Evolutionary conservation across 1,284 basidiomycete species (phyloP), one percentile per base, ranked within the genome.

Genomic region (Ceratobasidium theobromae): DNA sequence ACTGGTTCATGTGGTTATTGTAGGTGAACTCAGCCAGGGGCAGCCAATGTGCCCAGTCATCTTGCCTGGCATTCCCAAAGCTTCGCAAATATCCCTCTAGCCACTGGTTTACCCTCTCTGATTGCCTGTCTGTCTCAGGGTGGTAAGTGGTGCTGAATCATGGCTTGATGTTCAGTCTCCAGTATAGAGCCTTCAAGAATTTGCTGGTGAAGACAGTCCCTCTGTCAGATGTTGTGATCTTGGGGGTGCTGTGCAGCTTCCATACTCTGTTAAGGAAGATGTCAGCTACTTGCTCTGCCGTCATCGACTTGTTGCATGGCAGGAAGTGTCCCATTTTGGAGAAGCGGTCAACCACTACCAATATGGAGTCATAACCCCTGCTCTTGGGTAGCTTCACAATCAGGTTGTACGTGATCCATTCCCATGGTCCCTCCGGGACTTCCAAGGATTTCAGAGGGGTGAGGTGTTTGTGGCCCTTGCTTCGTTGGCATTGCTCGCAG

Each of bases 81-180:
- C 9, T 8, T 38, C 35, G 8, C 9, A 38, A 16, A 16, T 38
- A 38, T 8, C 8, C 8, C 35, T 38, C 35, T 11, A 43, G 43
- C 30, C 25, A 55, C 23, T 76, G 74, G 62, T 78, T 77, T 38
- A 38, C 35, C 16, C 35, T 38, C 16, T 38, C 54, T 0, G 48
- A 45, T 41, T 66, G 65, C n/a, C 65, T 55, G 49, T 69, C 49
- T 5, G 70, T 69, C 49, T 73, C 64, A 0, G 71, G 72, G 52
- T 72, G 71, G 33, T 69, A 71, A 12, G 72, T 69, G 0, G 72
- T 71, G 1, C 70, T 71, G 48, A 69, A 68, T 41, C 28, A 67
- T 43, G 35, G 71, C 33, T 62, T 67, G 66, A 68, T 69, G 28
- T 57, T 45, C 6, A 64, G 62, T 8, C 14, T 4, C 18, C 30